phyloP scores from a whole-genome alignment of 176 grass and related monocot species.

The Juncus effusus region DNA sequence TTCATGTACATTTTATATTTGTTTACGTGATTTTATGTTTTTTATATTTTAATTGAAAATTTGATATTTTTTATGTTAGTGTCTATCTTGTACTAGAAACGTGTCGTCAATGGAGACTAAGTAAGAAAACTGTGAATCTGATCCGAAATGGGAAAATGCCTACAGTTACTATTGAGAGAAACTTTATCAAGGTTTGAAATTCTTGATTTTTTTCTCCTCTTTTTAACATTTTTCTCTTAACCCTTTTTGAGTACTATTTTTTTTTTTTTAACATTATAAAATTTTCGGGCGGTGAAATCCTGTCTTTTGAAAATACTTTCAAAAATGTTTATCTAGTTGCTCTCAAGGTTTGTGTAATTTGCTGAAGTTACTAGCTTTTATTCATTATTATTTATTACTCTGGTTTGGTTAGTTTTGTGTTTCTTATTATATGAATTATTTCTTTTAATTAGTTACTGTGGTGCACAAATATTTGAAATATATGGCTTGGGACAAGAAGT shows the following conservation, averaged over 20 bases:
- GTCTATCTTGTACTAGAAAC: slow-evolving; percentile 98
- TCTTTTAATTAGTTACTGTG: slow-evolving; percentile 77
- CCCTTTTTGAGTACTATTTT: not conserved
- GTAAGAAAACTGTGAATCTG: slow-evolving; percentile 94
- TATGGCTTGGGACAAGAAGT: slow-evolving; percentile 98
- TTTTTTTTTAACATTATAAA: no score
- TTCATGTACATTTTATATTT: no score
- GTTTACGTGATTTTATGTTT: slow-evolving; percentile 16
- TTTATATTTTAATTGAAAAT: slow-evolving; percentile 8
- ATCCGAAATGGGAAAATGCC: slow-evolving; percentile 99
- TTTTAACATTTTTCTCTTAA: slow-evolving; percentile 3
- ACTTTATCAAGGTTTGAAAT: slow-evolving; percentile 87
- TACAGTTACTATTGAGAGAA: slow-evolving; percentile 96
- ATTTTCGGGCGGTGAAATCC: slow-evolving; percentile 88
- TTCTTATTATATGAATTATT: slow-evolving; percentile 11
- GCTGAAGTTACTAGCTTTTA: slow-evolving; percentile 18
- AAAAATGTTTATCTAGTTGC: slow-evolving; percentile 99
- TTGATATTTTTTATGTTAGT: slow-evolving; percentile 30
- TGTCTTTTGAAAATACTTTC: slow-evolving; percentile 98
- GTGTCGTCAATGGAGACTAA: slow-evolving; percentile 93
- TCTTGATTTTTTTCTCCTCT: slow-evolving; percentile 3
- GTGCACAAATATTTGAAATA: slow-evolving; percentile 99
- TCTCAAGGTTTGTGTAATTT: slow-evolving; percentile 85
- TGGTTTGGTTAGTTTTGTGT: slow-evolving; percentile 27
- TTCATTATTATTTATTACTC: slow-evolving; percentile 12